Conservation (phyloP, 257 asterid genomes). For the Knoxia roxburghii region DNA sequence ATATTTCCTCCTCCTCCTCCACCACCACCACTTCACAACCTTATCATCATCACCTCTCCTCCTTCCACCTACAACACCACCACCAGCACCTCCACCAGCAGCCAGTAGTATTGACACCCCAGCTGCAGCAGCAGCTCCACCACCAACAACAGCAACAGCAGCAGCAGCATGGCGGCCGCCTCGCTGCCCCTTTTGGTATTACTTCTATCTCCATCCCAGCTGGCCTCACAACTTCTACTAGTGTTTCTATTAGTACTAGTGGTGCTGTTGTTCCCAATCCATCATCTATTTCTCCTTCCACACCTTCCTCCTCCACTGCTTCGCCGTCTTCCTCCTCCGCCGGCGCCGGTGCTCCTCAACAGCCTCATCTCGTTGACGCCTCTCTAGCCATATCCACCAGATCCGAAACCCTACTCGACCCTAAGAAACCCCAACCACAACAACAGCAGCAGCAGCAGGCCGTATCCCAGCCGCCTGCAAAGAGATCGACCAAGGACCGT, state of each 20-base stretch:
- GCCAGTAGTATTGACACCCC: not conserved
- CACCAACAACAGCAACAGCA: slow-evolving; percentile 4
- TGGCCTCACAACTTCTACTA: not conserved
- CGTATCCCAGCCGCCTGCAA: slow-evolving; percentile 24
- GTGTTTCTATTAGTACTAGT: slow-evolving; percentile 1
- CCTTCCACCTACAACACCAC: slow-evolving; percentile 39
- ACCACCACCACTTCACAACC: slow-evolving; percentile 17
- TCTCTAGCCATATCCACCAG: slow-evolving; percentile 59
- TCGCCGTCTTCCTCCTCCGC: slow-evolving; percentile 23
- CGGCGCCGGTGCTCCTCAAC: slow-evolving; percentile 16
- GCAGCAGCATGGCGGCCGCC: slow-evolving; percentile 4
- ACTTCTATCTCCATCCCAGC: slow-evolving; percentile 23
- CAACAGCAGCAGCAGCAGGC: slow-evolving; percentile 20
- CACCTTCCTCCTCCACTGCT: slow-evolving; percentile 27
- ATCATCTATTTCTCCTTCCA: slow-evolving; percentile 21
- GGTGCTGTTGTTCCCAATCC: slow-evolving; percentile 9
- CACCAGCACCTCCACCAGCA: slow-evolving; percentile 3
- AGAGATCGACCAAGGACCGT: slow-evolving; percentile 68
- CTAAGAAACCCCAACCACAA: slow-evolving; percentile 21
- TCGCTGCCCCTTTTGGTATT: slow-evolving; percentile 7
- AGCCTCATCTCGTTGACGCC: slow-evolving; percentile 40
- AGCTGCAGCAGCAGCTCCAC: slow-evolving; percentile 2
- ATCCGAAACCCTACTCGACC: slow-evolving; percentile 40
- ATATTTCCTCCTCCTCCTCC: slow-evolving; percentile 29
- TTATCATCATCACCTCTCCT: slow-evolving; percentile 24